Base-by-base conservation (phyloP, 2,329 filamentous ascomycete genomes). In the Fusarium stilboides region DNA sequence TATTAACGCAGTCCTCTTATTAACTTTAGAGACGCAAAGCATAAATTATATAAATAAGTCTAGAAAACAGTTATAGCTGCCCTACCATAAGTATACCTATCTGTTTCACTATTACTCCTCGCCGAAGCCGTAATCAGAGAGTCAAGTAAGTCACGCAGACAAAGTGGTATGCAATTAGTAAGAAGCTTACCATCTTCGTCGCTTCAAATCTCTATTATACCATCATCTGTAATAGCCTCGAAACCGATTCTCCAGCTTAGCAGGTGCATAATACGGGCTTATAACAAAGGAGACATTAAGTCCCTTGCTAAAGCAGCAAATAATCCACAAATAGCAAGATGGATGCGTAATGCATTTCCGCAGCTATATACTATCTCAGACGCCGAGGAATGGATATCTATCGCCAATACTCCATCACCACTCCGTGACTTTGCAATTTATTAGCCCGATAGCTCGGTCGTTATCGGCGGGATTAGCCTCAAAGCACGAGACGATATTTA, bases 261-360 rank as follows among this genome's bases (percentile, higher is more conserved):
- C 2, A 43, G 3, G 12, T 57, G 45, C 3, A 6, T 28, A 0
- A 37, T 57, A 10, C 19, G 45, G 0, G 2, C 36, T 28, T 57
- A 49, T 14, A 1, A 36, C 5, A 10, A 43, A 2, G 3, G 10
- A 6, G 54, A 57, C 13, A 2, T 28, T 5, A 44, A 26, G 15
- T 57, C 37, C 17, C 54, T 57, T 12, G 12, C 28, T 2, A 57
- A 50, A 36, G 54, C 36, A 49, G 54, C 54, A 9, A 28, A 57
- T 26, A 57, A 57, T 36, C 15, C 43, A 8, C 15, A 43, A 3
- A 50, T 57, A 34, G 54, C 44, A 5, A 15, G 28, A 24, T 57
- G 28, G 17, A 3, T 57, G 36, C 36, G 44, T 9, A 50, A 57
- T 19, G 13, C 44, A 28, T 57, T 57, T 13, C 54, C 54, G 1